phyloP scores from a whole-genome alignment of 2,329 filamentous ascomycete genomes.

The Phialemonium atrogriseum region DNA sequence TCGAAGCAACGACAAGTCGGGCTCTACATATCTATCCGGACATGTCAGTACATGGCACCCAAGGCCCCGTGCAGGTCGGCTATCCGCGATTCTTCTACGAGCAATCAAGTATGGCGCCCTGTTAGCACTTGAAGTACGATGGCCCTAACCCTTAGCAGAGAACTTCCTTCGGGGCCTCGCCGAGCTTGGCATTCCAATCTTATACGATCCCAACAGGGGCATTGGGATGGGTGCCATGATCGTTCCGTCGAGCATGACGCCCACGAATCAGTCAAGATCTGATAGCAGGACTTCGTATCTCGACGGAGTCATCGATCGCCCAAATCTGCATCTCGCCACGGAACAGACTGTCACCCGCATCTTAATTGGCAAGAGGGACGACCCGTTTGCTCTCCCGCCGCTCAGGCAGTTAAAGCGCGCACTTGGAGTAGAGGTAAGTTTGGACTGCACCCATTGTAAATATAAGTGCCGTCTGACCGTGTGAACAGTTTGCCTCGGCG shows the following conservation, averaged over 20 bases:
- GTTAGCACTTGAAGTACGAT: too few relatives aligned
- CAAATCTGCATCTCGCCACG: conserved; percentile 30
- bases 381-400: conserved; percentile 7
- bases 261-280: conserved; percentile 28
- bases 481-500: conserved; percentile 18
- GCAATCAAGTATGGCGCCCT: conserved; percentile 24
- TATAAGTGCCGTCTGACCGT: background rate
- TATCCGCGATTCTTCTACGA: conserved; percentile 30
- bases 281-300: conserved; percentile 32
- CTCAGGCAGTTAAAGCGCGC: conserved; percentile 9
- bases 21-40: conserved; percentile 19
- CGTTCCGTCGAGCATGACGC: conserved; percentile 27
- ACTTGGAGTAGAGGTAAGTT: conserved; percentile 29
- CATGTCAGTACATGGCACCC: conserved; percentile 20
- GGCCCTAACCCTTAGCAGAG: conserved; percentile 15
- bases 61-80: conserved; percentile 27
- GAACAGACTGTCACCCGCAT: conserved; percentile 29
- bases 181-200: conserved; percentile 25
- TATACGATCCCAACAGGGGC: conserved; percentile 27
- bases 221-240: conserved; percentile 25
- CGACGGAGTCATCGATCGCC: conserved; percentile 23
- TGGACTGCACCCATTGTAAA: background rate
- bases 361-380: conserved; percentile 13
- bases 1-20: conserved; percentile 12
- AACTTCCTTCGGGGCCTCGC: conserved; percentile 27